Percentiles rank a stretch among this genome's conserved stretches.
phyloP scores from a whole-genome alignment of 2,329 filamentous ascomycete species.

The Fusarium subglutinans region DNA sequence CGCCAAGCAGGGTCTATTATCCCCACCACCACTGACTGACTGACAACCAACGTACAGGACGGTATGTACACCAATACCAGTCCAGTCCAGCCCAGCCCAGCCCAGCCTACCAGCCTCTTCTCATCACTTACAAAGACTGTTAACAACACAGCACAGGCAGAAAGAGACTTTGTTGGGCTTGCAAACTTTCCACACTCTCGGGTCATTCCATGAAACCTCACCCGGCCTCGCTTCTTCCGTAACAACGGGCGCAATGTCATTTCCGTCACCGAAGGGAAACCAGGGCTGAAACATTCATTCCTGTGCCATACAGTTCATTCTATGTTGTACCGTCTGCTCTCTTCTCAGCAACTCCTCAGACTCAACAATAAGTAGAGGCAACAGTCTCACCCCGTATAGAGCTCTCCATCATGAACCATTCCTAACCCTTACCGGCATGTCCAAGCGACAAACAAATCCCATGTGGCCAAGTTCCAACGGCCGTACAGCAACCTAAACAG shows the following conservation, averaged over 20 bases:
- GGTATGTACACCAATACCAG: not conserved
- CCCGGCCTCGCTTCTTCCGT: not conserved
- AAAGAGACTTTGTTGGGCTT: not conserved
- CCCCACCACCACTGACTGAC: slow-evolving; percentile 11
- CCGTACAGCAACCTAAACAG: slow-evolving; percentile 4
- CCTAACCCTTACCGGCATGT: not conserved
- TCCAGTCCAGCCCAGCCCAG: not conserved
- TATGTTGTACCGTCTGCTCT: not conserved
- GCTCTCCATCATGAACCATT: not conserved
- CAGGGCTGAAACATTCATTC: slow-evolving; percentile 14
- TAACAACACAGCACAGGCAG: not conserved
- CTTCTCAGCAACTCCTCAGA: not conserved
- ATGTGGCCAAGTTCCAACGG: slow-evolving; percentile 1
- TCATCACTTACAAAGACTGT: slow-evolving; percentile 2
- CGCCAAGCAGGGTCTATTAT: slow-evolving; percentile 23
- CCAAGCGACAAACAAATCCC: not conserved
- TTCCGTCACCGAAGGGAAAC: not conserved
- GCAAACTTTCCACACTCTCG: slow-evolving; percentile 28
- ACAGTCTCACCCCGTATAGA: not conserved
- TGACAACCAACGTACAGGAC: not conserved
- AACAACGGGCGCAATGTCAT: slow-evolving; percentile 6
- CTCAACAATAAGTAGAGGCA: not conserved
- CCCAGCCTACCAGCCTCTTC: not conserved
- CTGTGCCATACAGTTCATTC: not conserved
- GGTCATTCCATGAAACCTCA: slow-evolving; percentile 25